Evolutionary conservation across 1,284 basidiomycete genomes (phyloP).

Genomic region (Naganishia cerealis): DNA sequence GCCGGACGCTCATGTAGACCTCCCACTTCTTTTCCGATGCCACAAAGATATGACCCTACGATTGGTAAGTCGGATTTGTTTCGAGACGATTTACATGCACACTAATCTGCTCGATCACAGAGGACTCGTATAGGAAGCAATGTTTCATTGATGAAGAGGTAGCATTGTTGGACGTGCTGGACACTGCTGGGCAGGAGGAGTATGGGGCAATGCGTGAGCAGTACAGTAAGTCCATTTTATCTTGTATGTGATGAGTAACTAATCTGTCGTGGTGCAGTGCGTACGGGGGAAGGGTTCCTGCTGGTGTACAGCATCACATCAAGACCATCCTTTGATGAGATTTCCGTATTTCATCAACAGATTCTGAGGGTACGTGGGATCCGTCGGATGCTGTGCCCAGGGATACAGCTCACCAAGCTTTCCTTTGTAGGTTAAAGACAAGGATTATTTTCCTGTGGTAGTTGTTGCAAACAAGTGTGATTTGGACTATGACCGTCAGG

Average conservation of each 20-base stretch:
- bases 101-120: slow-evolving; percentile 35
- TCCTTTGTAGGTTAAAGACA: slow-evolving; percentile 72
- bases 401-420: background rate
- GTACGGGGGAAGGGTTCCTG: slow-evolving; percentile 95
- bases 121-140: slow-evolving; percentile 58
- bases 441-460: slow-evolving; percentile 95
- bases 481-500: slow-evolving; percentile 95
- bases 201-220: slow-evolving; percentile 53
- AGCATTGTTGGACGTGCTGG: slow-evolving; percentile 60
- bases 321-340: slow-evolving; percentile 95
- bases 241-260: background rate
- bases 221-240: slow-evolving; percentile 59
- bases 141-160: slow-evolving; percentile 61
- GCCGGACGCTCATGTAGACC: background rate
- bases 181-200: slow-evolving; percentile 59
- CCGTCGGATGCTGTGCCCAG: background rate
- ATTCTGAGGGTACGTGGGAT: slow-evolving; percentile 68
- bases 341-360: slow-evolving; percentile 96
- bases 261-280: slow-evolving; percentile 56
- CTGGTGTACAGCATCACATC: slow-evolving; percentile 99
- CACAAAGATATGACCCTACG: slow-evolving; percentile 33
- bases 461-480: slow-evolving; percentile 99
- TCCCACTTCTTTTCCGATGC: background rate
- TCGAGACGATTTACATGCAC: background rate
- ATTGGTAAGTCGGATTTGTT: slow-evolving; percentile 12